phyloP scores from a whole-genome alignment of 306 rosid species.

The Arachis stenosperma region DNA sequence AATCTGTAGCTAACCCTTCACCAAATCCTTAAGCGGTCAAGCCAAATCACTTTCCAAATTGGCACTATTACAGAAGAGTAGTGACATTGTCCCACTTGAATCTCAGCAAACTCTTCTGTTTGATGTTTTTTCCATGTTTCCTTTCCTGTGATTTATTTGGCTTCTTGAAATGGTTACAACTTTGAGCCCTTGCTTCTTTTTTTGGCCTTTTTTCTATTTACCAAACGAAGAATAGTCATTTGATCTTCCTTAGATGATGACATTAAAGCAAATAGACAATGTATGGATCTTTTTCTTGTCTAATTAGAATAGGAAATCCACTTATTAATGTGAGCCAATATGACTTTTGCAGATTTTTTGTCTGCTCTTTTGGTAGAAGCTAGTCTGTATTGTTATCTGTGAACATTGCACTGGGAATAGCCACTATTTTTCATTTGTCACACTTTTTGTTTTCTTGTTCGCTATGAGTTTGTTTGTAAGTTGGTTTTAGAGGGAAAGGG shows the following conservation, averaged over 20 bases:
- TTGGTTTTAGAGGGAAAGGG: too few relatives aligned
- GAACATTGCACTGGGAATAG: neutral
- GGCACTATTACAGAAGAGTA: too few relatives aligned
- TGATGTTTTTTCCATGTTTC: constrained; percentile 8
- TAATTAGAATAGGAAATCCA: too few relatives aligned
- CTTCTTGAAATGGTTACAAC: neutral
- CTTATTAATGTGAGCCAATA: constrained; percentile 4
- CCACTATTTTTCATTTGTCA: constrained; percentile 4
- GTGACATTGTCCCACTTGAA: too few relatives aligned
- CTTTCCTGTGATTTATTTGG: constrained; percentile 14
- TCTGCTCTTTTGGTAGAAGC: neutral
- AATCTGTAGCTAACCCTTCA: too few relatives aligned
- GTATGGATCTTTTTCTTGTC: neutral
- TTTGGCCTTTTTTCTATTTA: neutral
- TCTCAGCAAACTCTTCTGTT: neutral
- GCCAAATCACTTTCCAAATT: too few relatives aligned
- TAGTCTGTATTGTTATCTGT: neutral
- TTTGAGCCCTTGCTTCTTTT: constrained; percentile 19
- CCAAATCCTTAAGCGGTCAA: too few relatives aligned
- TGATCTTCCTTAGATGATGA: constrained; percentile 10
- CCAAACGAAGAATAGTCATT: neutral
- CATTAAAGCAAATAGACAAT: constrained; percentile 5
- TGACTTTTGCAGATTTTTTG: neutral
- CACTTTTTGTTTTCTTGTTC: neutral
- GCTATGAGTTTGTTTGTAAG: too few relatives aligned